Percentiles rank a stretch among this genome's conserved stretches.
Conservation (phyloP, 306 rosid species). For the Ormosia semicastrata region DNA sequence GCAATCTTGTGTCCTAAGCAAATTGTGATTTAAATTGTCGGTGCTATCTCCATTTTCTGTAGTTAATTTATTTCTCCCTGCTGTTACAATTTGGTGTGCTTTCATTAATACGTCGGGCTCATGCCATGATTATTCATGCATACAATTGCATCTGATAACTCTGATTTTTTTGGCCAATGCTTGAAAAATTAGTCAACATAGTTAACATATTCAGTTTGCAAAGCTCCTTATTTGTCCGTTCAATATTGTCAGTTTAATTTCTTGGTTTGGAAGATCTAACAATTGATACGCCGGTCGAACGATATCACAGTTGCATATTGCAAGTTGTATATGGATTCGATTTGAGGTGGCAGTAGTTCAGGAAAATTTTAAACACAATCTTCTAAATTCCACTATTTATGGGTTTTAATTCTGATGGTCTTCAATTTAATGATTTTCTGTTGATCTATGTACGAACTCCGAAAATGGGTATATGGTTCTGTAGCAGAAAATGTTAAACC, state of each 20-base stretch:
- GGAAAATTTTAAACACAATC: neutral
- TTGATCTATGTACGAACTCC: too few relatives aligned
- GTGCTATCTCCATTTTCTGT: constrained; percentile 14
- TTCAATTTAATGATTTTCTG: too few relatives aligned
- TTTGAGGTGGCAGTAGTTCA: neutral
- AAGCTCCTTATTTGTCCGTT: neutral
- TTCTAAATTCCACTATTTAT: too few relatives aligned
- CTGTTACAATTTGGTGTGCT: constrained; percentile 18
- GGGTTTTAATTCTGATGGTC: too few relatives aligned
- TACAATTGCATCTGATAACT: constrained; percentile 38
- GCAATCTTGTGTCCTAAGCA: constrained; percentile 22
- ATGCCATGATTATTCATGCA: constrained; percentile 30
- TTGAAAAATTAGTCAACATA: constrained; percentile 33
- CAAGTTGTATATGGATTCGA: neutral
- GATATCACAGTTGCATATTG: neutral
- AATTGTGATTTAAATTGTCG: constrained; percentile 31
- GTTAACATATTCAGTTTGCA: constrained; percentile 26
- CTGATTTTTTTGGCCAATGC: constrained; percentile 34
- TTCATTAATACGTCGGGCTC: constrained; percentile 15
- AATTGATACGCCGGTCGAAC: neutral
- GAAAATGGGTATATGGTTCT: too few relatives aligned
- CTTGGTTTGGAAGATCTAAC: neutral
- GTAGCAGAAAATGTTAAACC: too few relatives aligned
- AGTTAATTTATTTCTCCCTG: constrained; percentile 22
- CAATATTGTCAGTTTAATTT: neutral